These are phyloP conservation scores for Conticribra guillardii DNA, from an alignment of 108 stramenopile genomes.

Conservation along the genomic window DNA sequence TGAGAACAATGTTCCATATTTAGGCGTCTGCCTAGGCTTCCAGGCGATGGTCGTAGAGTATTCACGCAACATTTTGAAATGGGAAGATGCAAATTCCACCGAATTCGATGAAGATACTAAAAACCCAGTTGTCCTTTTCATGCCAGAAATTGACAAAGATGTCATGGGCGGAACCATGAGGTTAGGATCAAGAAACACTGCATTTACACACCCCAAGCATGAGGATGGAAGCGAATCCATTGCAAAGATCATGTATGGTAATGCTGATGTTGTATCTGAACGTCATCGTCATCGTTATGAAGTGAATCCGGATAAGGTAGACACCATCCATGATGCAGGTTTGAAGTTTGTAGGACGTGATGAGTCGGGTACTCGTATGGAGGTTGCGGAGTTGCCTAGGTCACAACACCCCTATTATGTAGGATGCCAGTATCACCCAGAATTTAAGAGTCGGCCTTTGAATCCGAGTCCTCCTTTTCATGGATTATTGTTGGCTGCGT, in stretches of 20 bases:
- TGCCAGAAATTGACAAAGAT: conserved; percentile 97
- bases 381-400: conserved; percentile 94
- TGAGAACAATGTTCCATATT: conserved; percentile 80
- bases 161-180: conserved; percentile 99
- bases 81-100: conserved; percentile 90
- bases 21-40: conserved; percentile 98
- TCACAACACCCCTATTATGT: conserved; percentile 95
- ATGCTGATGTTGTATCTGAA: conserved; percentile 74
- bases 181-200: conserved; percentile 92
- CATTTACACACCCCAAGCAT: conserved; percentile 66
- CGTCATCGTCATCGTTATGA: conserved; percentile 99
- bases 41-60: conserved; percentile 99
- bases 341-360: conserved; percentile 94
- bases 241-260: conserved; percentile 79
- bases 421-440: conserved; percentile 99
- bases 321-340: conserved; percentile 87
- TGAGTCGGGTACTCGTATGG: conserved; percentile 95
- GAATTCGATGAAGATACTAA: conserved; percentile 90
- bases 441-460: conserved; percentile 96
- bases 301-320: conserved; percentile 97
- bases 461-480: conserved; percentile 96
- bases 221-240: conserved; percentile 60
- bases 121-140: conserved; percentile 95
- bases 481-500: conserved; percentile 91
- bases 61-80: conserved; percentile 87